Conservation (phyloP, 495 filamentous ascomycete species). For the Xylaria acuta region DNA sequence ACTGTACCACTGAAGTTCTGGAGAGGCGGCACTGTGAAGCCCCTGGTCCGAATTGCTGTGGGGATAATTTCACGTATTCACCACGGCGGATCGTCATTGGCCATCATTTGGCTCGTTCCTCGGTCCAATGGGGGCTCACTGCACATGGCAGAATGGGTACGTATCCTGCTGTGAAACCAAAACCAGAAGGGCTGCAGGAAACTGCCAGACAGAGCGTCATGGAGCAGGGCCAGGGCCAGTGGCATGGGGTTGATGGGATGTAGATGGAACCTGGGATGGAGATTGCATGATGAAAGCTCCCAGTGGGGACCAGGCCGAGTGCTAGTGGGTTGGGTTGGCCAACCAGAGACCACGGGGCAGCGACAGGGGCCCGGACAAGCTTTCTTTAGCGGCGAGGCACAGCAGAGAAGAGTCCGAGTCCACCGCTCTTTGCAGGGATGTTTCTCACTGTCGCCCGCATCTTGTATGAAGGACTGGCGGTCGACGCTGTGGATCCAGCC, state of each 20-base stretch:
- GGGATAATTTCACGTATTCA: background rate
- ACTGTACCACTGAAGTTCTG: background rate
- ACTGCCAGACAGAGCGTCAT: conserved; percentile 18
- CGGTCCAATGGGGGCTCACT: conserved; percentile 20
- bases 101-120: conserved; percentile 22
- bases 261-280: background rate
- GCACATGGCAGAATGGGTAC: conserved; percentile 12
- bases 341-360: background rate
- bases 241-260: conserved; percentile 6
- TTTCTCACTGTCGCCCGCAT: conserved; percentile 34
- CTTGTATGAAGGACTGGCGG: conserved; percentile 46
- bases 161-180: conserved; percentile 23
- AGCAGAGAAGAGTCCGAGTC: conserved; percentile 42
- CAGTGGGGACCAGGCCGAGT: background rate
- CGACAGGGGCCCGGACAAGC: conserved; percentile 25
- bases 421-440: conserved; percentile 45
- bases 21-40: conserved; percentile 6
- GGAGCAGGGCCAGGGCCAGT: background rate
- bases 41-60: background rate
- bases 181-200: conserved; percentile 27
- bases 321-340: background rate
- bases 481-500: conserved; percentile 30
- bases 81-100: conserved; percentile 9
- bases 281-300: conserved; percentile 6
- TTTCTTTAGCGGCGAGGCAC: conserved; percentile 41